These are phyloP conservation scores for Trapa bicornis DNA, from an alignment of 345 rosid genomes.

Conservation along the genomic window DNA sequence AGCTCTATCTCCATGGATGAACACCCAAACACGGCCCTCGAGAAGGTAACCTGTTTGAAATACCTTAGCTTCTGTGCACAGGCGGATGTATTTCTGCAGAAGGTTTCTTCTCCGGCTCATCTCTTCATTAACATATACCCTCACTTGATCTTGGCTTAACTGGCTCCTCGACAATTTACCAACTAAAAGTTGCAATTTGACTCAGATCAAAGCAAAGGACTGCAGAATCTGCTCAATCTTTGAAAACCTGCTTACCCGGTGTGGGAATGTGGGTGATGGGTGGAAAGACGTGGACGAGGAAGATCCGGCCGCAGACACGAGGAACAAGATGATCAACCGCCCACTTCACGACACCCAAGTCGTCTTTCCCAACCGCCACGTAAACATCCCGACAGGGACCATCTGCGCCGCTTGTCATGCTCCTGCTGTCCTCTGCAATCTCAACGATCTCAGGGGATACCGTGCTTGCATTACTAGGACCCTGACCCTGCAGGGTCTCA, in stretches of 20 bases:
- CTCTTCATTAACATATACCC: constrained; percentile 44
- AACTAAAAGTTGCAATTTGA: constrained; percentile 16
- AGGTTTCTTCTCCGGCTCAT: constrained; percentile 36
- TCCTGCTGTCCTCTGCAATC: constrained; percentile 41
- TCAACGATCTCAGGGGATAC: constrained; percentile 53
- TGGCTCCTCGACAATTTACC: constrained; percentile 48
- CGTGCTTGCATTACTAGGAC: constrained; percentile 8
- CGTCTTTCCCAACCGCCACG: constrained; percentile 57
- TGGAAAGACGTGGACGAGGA: constrained; percentile 47
- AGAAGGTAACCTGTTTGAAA: not conserved
- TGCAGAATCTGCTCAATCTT: no score
- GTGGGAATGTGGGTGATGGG: constrained; percentile 40
- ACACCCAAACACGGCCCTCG: not conserved
- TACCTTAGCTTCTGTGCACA: constrained; percentile 43
- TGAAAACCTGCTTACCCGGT: constrained; percentile 24
- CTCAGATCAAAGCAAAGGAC: not conserved
- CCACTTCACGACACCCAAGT: constrained; percentile 43
- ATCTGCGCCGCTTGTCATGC: constrained; percentile 14
- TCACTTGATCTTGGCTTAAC: constrained; percentile 36
- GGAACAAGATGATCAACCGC: constrained; percentile 35
- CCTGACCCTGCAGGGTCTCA: constrained; percentile 11
- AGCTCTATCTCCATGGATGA: not conserved
- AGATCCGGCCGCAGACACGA: constrained; percentile 34
- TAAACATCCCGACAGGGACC: constrained; percentile 27
- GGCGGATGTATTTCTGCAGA: constrained; percentile 40